Evolutionary conservation across 768 basidiomycete species (phyloP), one percentile per base, ranked within the genome.

Genomic region (Pulveroboletus ravenelii): DNA sequence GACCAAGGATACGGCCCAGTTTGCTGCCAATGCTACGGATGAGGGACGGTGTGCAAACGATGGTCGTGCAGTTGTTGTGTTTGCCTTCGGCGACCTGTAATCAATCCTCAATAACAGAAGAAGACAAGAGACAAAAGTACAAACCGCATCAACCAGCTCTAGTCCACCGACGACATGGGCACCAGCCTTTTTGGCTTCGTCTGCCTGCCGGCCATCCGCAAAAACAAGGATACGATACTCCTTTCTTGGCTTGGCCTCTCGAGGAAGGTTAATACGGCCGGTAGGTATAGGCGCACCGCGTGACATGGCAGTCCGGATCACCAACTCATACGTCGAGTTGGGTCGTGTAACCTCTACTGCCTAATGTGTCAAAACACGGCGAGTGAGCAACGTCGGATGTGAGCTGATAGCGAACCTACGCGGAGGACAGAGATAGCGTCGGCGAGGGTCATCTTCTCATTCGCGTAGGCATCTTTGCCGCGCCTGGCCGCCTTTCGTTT

Each of bases 201-300:
- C 88, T 15, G 87, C 90, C 45, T 79, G 76, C 49, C 82, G 75
- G 6, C 91, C 91, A 58, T 93, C 89, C 4, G 93, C 93, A 61
- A 98, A 97, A 29, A 95, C 93, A n/a, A 96, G 77, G 47, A 98
- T 84, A 48, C 79, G 83, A 53, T 89, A 87, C 59, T 84, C 79
- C 31, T 74, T 62, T 59, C 80, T 82, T 25, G 80, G 67, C 61
- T 89, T 90, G 35, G 87, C 80, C 60, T 94, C 90, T 42, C 83
- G 74, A 0, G 93, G 92, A 42, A 97, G 78, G 57, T 79, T 85
- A 45, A 93, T 83, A 55, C 93, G 87, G 3, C 96, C 96, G 64
- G 91, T 89, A 9, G 95, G 89, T 15, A 95, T 84, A 25, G 89
- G 79, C 39, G 85, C 74, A 58, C 90, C 89, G 63, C 84, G 84